Evolutionary conservation across 495 filamentous ascomycete genomes (phyloP).

Genomic region (Diplogelasinospora grovesii): DNA sequence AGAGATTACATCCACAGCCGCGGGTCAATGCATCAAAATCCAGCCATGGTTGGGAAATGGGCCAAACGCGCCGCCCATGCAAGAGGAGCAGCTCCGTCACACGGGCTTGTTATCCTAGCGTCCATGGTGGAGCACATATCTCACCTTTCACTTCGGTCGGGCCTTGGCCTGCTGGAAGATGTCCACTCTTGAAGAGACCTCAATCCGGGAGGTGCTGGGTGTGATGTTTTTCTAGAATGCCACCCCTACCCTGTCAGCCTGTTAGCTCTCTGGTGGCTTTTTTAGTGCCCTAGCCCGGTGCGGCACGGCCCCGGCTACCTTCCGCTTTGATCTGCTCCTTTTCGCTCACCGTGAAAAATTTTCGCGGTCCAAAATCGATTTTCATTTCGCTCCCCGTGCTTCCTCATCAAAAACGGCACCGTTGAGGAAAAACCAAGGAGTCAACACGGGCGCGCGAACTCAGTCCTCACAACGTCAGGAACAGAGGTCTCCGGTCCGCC

Average conservation of each 20-base stretch:
- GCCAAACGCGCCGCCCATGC: conserved; percentile 19
- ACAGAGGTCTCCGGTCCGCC: conserved; percentile 3
- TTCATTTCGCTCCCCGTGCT: conserved; percentile 26
- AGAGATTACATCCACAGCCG: conserved; percentile 29
- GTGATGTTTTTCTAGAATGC: conserved; percentile 24
- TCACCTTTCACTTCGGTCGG: conserved; percentile 25
- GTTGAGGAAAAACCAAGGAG: conserved; percentile 8
- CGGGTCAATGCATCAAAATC: conserved; percentile 25
- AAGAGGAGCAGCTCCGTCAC: conserved; percentile 14
- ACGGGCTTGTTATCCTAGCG: conserved; percentile 15
- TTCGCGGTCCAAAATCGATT: conserved; percentile 23
- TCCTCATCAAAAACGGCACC: too few species aligned
- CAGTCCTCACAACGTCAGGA: too few species aligned
- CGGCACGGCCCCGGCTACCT: conserved; percentile 16
- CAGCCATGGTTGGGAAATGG: conserved; percentile 5
- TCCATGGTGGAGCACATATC: conserved; percentile 18
- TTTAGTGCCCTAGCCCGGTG: conserved; percentile 11
- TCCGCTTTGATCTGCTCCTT: conserved; percentile 28
- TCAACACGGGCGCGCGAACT: conserved; percentile 7
- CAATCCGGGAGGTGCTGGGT: conserved; percentile 10
- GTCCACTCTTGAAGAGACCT: conserved; percentile 6
- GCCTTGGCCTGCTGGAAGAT: conserved; percentile 17
- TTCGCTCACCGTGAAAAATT: conserved; percentile 29
- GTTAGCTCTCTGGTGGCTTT: conserved; percentile 11
- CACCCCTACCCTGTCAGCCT: conserved; percentile 19